Conservation (phyloP, 2,329 filamentous ascomycete genomes). For the Phyllosticta paracitricarpa region DNA sequence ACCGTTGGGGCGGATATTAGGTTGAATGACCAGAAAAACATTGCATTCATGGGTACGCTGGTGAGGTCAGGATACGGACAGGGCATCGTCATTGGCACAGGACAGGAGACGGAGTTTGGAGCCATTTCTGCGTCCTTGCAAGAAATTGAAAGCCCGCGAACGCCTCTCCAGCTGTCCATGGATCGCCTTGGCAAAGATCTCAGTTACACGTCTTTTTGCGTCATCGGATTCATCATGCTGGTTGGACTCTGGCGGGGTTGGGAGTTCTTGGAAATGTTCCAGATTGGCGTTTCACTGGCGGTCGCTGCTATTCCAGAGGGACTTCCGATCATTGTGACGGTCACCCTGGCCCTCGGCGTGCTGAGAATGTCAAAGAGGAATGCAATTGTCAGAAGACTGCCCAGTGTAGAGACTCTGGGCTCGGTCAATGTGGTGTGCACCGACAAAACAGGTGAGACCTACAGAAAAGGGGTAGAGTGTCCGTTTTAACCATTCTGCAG, state of each 20-base stretch:
- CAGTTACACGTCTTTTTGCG: slow-evolving; percentile 90
- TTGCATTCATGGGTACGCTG: slow-evolving; percentile 96
- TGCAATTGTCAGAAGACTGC: slow-evolving; percentile 89
- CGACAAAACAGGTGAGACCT: slow-evolving; percentile 70
- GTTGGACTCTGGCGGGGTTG: slow-evolving; percentile 87
- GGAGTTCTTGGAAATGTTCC: slow-evolving; percentile 85
- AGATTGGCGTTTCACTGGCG: slow-evolving; percentile 90
- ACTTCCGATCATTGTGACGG: slow-evolving; percentile 94
- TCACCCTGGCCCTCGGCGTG: slow-evolving; percentile 88
- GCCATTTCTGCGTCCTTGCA: slow-evolving; percentile 91
- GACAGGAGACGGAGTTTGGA: slow-evolving; percentile 87
- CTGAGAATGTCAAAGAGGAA: slow-evolving; percentile 92
- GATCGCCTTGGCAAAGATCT: slow-evolving; percentile 92
- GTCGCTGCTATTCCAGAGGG: slow-evolving; percentile 96
- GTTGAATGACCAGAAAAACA: slow-evolving; percentile 71
- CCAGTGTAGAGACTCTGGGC: slow-evolving; percentile 92
- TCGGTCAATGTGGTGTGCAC: slow-evolving; percentile 99
- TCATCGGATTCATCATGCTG: slow-evolving; percentile 87
- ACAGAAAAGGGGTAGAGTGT: not conserved
- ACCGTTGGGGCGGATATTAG: slow-evolving; percentile 55
- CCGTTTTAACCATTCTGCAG: slow-evolving; percentile 28
- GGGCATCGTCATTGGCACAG: slow-evolving; percentile 94
- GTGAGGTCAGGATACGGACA: slow-evolving; percentile 92
- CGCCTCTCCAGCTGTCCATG: slow-evolving; percentile 91
- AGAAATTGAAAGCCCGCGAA: slow-evolving; percentile 89